These are phyloP conservation scores for Rhododendron ovatum DNA, from an alignment of 148 eudicot genomes.

Conservation along the genomic window DNA sequence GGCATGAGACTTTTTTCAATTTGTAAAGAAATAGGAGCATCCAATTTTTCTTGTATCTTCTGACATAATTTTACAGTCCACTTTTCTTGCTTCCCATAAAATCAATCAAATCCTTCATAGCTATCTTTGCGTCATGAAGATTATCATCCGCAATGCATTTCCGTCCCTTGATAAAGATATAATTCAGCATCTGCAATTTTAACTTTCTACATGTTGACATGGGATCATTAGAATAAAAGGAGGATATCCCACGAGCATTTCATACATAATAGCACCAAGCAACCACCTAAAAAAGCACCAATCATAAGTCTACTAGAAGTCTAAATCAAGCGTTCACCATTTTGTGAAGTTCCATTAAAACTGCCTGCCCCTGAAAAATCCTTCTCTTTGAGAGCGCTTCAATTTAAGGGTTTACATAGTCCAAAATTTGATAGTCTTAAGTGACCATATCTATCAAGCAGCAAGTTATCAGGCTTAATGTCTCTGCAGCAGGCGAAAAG, in stretches of 20 bases:
- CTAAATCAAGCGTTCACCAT: constrained; percentile 52
- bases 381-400: constrained; percentile 79
- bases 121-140: constrained; percentile 47
- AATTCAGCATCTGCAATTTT: constrained; percentile 1
- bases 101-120: constrained; percentile 50
- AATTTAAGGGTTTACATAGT: constrained; percentile 90
- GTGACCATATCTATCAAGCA: constrained; percentile 87
- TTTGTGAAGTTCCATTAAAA: constrained; percentile 62
- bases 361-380: constrained; percentile 55
- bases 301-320: background rate
- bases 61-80: constrained; percentile 55
- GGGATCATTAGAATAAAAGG: constrained; percentile 96
- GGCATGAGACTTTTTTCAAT: background rate
- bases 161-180: constrained; percentile 48
- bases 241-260: constrained; percentile 97
- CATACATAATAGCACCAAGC: constrained; percentile 97
- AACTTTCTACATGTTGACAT: constrained; percentile 99
- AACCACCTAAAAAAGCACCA: constrained; percentile 76
- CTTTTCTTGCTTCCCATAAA: constrained; percentile 67
- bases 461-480: constrained; percentile 96
- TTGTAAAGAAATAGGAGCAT: constrained; percentile 39
- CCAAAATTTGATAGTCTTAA: constrained; percentile 97
- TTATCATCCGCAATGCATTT: constrained; percentile 45
- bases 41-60: constrained; percentile 59
- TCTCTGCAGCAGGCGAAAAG: constrained; percentile 49